phyloP scores from a whole-genome alignment of 768 basidiomycete genomes.

The Trametes punicea region DNA sequence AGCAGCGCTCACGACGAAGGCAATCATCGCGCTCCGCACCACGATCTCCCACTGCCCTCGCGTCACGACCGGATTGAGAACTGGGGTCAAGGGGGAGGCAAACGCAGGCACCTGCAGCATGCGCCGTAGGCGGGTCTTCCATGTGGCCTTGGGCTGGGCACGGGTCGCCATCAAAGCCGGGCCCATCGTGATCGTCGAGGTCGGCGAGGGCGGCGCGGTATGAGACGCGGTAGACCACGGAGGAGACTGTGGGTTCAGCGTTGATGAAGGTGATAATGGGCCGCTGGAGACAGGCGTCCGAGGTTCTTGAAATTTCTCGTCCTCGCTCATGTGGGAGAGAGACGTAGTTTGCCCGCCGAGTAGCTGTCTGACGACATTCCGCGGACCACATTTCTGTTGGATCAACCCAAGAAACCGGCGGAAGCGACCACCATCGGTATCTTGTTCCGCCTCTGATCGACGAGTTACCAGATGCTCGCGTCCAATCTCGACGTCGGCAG shows the following conservation, averaged over 20 bases:
- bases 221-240: neutral
- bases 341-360: neutral
- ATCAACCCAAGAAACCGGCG: constrained; percentile 17
- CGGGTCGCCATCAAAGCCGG: neutral
- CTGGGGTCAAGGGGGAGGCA: constrained; percentile 60
- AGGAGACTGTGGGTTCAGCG: constrained; percentile 2
- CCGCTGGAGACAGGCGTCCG: constrained; percentile 2
- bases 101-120: constrained; percentile 67
- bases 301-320: constrained; percentile 4
- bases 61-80: constrained; percentile 65
- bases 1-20: constrained; percentile 37
- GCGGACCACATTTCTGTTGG: constrained; percentile 27
- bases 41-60: constrained; percentile 89
- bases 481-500: neutral
- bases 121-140: constrained; percentile 39
- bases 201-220: constrained; percentile 7
- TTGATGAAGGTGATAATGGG: constrained; percentile 15
- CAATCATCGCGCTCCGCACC: constrained; percentile 50
- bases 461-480: neutral
- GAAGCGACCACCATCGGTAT: neutral
- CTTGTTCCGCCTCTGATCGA: neutral
- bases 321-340: neutral
- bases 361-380: constrained; percentile 23
- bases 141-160: constrained; percentile 3
- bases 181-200: neutral